Percentiles rank a stretch among this genome's conserved stretches.
These are phyloP conservation scores for Cytospora chrysosperma DNA, from an alignment of 2,329 filamentous ascomycete genomes.

Conservation along the genomic window DNA sequence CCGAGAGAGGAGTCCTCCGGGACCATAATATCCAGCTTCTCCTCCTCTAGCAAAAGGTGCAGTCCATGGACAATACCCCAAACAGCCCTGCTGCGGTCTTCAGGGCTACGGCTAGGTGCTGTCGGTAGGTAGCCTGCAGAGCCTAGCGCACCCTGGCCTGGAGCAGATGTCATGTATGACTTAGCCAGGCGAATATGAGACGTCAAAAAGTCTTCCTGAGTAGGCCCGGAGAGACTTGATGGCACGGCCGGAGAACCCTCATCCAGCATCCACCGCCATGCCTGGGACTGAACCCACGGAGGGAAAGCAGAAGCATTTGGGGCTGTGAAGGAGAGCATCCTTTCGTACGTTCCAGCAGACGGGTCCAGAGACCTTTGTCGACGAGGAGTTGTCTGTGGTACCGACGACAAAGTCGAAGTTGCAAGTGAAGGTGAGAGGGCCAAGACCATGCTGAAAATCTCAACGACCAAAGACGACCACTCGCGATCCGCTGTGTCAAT, in stretches of 20 bases:
- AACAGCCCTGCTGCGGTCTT: constrained; percentile 59
- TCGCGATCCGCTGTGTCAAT: constrained; percentile 54
- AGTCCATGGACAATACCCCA: constrained; percentile 71
- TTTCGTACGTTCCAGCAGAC: constrained; percentile 30
- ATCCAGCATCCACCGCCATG: constrained; percentile 72
- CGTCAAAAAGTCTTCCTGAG: constrained; percentile 41
- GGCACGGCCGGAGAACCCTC: constrained; percentile 38
- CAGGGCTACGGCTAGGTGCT: constrained; percentile 49
- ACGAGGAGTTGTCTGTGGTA: constrained; percentile 28
- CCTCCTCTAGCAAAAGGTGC: constrained; percentile 86
- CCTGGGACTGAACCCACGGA: constrained; percentile 58
- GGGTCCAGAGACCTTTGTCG: constrained; percentile 38
- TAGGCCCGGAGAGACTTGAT: constrained; percentile 26
- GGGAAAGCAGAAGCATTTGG: constrained; percentile 51
- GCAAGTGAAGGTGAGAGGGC: constrained; percentile 44
- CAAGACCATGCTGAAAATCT: constrained; percentile 64
- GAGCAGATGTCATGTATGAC: constrained; percentile 61
- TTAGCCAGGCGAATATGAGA: constrained; percentile 58
- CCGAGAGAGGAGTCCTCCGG: constrained; percentile 46
- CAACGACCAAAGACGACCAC: constrained; percentile 67
- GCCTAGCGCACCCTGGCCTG: constrained; percentile 56
- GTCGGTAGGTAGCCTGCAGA: constrained; percentile 65
- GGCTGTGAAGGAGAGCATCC: constrained; percentile 46
- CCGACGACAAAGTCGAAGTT: neutral
- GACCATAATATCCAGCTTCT: constrained; percentile 69